Evolutionary conservation across 371 early-diverging fungal species (phyloP).

Genomic region (Saksenaea vasiformis): DNA sequence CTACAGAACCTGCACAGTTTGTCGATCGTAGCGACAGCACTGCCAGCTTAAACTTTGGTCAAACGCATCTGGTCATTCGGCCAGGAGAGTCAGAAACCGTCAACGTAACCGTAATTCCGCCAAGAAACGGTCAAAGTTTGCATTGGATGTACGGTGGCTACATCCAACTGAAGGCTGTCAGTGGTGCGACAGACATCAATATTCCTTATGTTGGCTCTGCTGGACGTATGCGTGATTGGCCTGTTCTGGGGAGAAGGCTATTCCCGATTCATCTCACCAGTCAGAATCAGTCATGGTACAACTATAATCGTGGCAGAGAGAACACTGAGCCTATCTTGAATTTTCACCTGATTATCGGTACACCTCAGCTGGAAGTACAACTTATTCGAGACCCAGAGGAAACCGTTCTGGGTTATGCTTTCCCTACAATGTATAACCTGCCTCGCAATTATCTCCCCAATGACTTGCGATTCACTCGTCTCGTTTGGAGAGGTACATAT

Average conservation of each 20-base stretch:
- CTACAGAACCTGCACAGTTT: conserved; percentile 27
- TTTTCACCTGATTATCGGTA: conserved; percentile 30
- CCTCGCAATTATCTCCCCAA: not conserved
- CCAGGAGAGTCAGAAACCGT: conserved; percentile 46
- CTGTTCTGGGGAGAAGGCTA: conserved; percentile 30
- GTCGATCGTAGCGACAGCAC: conserved; percentile 19
- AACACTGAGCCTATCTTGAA: conserved; percentile 18
- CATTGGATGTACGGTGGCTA: conserved; percentile 42
- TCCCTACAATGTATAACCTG: not conserved
- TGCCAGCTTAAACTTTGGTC: conserved; percentile 39
- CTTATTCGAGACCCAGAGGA: conserved; percentile 22
- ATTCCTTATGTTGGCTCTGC: conserved; percentile 61
- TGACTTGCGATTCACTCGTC: not conserved
- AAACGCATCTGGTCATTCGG: conserved; percentile 29
- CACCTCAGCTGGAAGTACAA: conserved; percentile 26
- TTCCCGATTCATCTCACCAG: conserved; percentile 26
- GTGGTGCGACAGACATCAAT: conserved; percentile 23
- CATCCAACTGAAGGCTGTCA: conserved; percentile 23
- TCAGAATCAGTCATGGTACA: no score
- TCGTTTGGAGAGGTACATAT: conserved; percentile 34
- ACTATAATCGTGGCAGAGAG: conserved; percentile 20
- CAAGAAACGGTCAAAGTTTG: conserved; percentile 34
- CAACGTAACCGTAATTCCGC: conserved; percentile 45
- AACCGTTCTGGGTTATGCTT: conserved; percentile 17
- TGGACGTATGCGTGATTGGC: conserved; percentile 46